These are phyloP conservation scores for Globisporangium cystogenes DNA, from an alignment of 352 stramenopile genomes.

Conservation along the genomic window DNA sequence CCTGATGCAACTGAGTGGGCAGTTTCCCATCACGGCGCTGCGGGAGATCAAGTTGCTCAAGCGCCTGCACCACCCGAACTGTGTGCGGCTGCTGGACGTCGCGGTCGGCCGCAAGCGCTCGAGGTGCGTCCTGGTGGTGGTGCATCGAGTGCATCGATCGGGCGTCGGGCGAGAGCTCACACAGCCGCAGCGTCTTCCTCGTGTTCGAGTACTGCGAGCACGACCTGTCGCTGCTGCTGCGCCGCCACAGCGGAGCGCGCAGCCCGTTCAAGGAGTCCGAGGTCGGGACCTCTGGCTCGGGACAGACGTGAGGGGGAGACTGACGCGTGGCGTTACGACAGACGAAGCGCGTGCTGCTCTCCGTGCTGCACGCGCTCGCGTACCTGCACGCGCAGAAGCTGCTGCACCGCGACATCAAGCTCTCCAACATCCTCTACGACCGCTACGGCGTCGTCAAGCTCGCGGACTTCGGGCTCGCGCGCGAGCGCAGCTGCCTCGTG, in stretches of 20 bases:
- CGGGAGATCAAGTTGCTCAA: constrained; percentile 57
- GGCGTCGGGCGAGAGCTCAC: too few relatives aligned
- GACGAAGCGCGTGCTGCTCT: constrained; percentile 87
- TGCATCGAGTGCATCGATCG: too few relatives aligned
- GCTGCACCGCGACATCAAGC: constrained; percentile 98
- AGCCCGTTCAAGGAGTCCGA: constrained; percentile 75
- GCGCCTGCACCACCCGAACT: constrained; percentile 60
- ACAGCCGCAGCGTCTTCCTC: constrained; percentile 49
- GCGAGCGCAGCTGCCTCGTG: too few relatives aligned
- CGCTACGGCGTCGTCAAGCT: constrained; percentile 98
- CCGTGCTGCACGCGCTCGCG: constrained; percentile 71
- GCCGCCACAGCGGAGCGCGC: constrained; percentile 40
- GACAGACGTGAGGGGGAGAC: not conserved
- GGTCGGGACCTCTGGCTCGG: constrained; percentile 25
- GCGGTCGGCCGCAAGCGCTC: constrained; percentile 64
- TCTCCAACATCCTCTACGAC: constrained; percentile 98
- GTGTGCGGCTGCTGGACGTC: constrained; percentile 65
- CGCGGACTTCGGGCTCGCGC: constrained; percentile 99
- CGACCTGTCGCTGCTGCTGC: constrained; percentile 88
- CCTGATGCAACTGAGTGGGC: not conserved
- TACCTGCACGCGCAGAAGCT: constrained; percentile 64
- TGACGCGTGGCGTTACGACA: not conserved
- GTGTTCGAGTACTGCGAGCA: constrained; percentile 99
- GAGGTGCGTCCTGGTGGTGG: too few relatives aligned
- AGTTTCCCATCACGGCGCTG: constrained; percentile 78